Base-by-base conservation (phyloP, 352 stramenopile species). In the Discostella stelligera region DNA sequence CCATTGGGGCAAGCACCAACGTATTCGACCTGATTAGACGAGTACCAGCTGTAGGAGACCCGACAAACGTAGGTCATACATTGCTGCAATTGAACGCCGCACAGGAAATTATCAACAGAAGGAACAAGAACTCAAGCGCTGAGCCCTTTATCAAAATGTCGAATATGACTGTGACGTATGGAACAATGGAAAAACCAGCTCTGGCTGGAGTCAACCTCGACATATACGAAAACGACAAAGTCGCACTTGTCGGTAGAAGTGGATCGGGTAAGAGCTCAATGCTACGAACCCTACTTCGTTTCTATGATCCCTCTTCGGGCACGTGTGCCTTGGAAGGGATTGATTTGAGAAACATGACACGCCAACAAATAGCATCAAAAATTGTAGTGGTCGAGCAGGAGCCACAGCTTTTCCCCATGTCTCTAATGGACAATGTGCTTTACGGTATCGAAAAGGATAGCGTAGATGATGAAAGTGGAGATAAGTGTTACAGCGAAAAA, bases 311-410 rank as follows among this genome's bases (percentile, higher is more conserved):
- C 61, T 79, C 72, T 18, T 71, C 55, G n/a, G 85, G 87, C 49
- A 75, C 46, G 16, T 85, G 82, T 59, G 60, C 59, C n/a, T 46
- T 93, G 13, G 67, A 85, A 60, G 85, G 82, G n/a, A 59, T 83
- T 37, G 71, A 86, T 71, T 66, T 93, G 52, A 85, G 67, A 63
- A 68, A 86, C 18, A 77, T 91, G 65, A 80, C 79, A 20, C 66
- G 85, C 41, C 69, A 78, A 53, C 80, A 93, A 65, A 87, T 88
- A 61, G 81, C 81, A 53, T 82, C 64, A 39, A 80, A 83, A 25
- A 74, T 93, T 78, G 74, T 82, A 16, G 64, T 93, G n/a, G 87
- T 93, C 3, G 72, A 84, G 69, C 87, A 93, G 71, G 87, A 93
- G 66, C 87, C 87, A n/a, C 67, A 90, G 56, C 64, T 93, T 27